Base-by-base conservation (phyloP, 2,329 filamentous ascomycete genomes). In the Boeremia exigua region DNA sequence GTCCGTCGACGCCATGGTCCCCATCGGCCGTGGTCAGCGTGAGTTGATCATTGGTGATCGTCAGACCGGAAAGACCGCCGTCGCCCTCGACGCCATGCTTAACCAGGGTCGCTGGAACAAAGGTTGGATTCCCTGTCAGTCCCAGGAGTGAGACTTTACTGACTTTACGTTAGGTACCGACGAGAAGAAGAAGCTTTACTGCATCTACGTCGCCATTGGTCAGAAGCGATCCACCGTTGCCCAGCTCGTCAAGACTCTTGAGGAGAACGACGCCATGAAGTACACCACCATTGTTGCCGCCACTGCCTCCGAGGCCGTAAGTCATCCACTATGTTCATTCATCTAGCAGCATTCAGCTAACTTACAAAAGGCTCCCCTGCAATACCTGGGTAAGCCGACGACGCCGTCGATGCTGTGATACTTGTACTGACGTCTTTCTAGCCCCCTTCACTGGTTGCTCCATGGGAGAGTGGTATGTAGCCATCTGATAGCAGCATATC, bases 21-120 rank as follows among this genome's bases (percentile, higher is more conserved):
- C 95, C 75, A 97, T 99, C 75, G 95, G 95, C 80, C 95, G 95
- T 94, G 95, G 95, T 78, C 95, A 99, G 87, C 95, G 95, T 94
- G 95, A 99, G 86, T 85, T 99, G 87, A 98, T 99, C 81, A 99
- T 99, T 82, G 95, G 95, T 86, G 95, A 99, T 80, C 95, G 95
- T 92, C 95, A 99, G 84, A 99, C 95, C 74, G 95, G 95, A 82
- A 99, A 99, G 90, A 99, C 95, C 78, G 95, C 95, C 75, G 94
- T 99, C 78, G 94, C 90, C 75, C 91, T 99, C 62, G 95, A 99
- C 80, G 88, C 94, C 80, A 98, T 99, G 72, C 89, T 99, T 63
- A 99, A 99, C 90, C 95, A 99, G 87, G 96, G 95, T n/a, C n/a
- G n/a, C n/a, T n/a, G n/a, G n/a, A n/a, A n/a, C n/a, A n/a, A n/a